Conservation (phyloP, 108 stramenopile species). For the Fistulifera pelliculosa region DNA sequence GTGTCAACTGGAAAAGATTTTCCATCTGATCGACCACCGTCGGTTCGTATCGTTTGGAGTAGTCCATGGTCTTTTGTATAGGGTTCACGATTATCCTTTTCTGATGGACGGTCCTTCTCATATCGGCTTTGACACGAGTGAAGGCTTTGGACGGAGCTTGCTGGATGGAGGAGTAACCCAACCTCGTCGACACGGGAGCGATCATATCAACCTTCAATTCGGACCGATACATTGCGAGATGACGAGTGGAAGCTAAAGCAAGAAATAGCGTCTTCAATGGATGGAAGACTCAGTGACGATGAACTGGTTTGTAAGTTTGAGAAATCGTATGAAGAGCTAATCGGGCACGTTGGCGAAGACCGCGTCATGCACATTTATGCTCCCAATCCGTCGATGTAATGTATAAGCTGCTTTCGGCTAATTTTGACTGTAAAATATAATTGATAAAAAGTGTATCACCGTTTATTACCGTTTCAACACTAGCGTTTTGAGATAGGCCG, state of each 20-base stretch:
- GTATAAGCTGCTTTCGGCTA: too few relatives aligned
- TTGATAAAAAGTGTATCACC: too few relatives aligned
- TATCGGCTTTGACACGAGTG: background rate
- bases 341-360: slow-evolving; percentile 28
- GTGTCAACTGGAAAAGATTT: slow-evolving; percentile 43
- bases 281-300: slow-evolving; percentile 74
- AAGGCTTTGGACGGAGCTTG: slow-evolving; percentile 6
- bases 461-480: slow-evolving; percentile 4
- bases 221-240: slow-evolving; percentile 13
- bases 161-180: background rate
- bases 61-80: slow-evolving; percentile 60
- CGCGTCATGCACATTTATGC: slow-evolving; percentile 1
- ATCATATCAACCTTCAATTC: background rate
- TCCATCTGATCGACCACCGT: slow-evolving; percentile 73
- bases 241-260: slow-evolving; percentile 7
- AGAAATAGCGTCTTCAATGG: slow-evolving; percentile 36
- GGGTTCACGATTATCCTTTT: slow-evolving; percentile 77
- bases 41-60: slow-evolving; percentile 82
- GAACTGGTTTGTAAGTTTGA: slow-evolving; percentile 67
- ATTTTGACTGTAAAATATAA: too few relatives aligned
- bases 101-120: slow-evolving; percentile 23
- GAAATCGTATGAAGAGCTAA: slow-evolving; percentile 43
- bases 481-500: slow-evolving; percentile 39
- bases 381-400: background rate
- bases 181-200: slow-evolving; percentile 1